Evolutionary conservation across 331 rosid genomes (phyloP).

Genomic region (Acacia pycnantha): DNA sequence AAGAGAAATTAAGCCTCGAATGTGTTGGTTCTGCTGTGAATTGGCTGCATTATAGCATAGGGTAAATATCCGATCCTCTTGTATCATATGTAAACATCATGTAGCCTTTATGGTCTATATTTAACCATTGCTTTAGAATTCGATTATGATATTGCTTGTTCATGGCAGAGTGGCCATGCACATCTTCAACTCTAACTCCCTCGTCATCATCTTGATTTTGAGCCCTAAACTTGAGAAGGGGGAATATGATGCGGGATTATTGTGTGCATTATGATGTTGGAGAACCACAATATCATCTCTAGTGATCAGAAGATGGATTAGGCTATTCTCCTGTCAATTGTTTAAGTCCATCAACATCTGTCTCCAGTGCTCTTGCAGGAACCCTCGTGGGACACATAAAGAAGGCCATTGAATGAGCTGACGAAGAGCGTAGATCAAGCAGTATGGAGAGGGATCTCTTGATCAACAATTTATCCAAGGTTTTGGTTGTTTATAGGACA

Average conservation of each 20-base stretch:
- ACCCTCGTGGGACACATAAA: too few relatives aligned
- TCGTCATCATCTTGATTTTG: background rate
- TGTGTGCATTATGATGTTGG: background rate
- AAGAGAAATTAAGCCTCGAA: background rate
- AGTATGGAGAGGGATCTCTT: too few relatives aligned
- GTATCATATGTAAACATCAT: background rate
- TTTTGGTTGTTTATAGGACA: too few relatives aligned
- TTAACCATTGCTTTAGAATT: background rate
- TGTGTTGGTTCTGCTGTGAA: background rate
- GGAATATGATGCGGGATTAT: background rate
- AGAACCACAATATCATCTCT: too few relatives aligned
- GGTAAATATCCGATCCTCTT: background rate
- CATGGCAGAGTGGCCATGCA: background rate
- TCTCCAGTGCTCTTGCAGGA: too few relatives aligned
- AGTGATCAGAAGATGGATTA: background rate
- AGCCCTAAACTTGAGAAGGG: background rate
- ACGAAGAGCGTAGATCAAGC: too few relatives aligned
- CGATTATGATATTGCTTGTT: slow-evolving; percentile 8
- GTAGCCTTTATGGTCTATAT: background rate
- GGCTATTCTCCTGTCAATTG: background rate
- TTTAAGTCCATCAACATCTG: background rate
- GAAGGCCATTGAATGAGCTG: too few relatives aligned
- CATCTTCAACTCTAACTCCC: background rate
- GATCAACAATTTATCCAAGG: too few relatives aligned
- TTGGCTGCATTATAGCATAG: background rate